phyloP scores from a whole-genome alignment of 345 rosid species.

The Aquilaria sinensis region DNA sequence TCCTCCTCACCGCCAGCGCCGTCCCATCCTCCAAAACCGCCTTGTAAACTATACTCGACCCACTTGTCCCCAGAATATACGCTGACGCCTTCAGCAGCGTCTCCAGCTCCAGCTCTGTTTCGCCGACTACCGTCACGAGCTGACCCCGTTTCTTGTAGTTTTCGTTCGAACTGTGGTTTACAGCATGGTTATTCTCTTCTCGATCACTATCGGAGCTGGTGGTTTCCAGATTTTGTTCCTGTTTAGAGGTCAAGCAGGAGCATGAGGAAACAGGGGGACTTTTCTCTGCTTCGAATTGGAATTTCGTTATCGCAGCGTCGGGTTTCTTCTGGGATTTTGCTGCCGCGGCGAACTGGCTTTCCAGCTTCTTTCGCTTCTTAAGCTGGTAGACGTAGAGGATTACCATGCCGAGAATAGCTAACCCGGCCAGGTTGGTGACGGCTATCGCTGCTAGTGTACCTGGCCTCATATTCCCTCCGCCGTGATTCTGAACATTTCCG shows the following conservation, averaged over 20 bases:
- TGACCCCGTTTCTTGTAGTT: constrained; percentile 32
- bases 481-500: constrained; percentile 13
- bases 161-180: constrained; percentile 10
- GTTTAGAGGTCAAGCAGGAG: constrained; percentile 46
- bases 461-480: constrained; percentile 52
- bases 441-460: constrained; percentile 61
- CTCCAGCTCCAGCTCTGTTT: constrained; percentile 64
- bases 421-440: constrained; percentile 56
- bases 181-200: constrained; percentile 15
- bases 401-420: constrained; percentile 48
- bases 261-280: constrained; percentile 27
- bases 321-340: constrained; percentile 20
- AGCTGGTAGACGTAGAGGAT: constrained; percentile 62
- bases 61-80: constrained; percentile 59
- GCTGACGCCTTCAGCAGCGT: constrained; percentile 81
- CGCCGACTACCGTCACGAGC: constrained; percentile 63
- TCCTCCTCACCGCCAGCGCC: constrained; percentile 76
- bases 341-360: constrained; percentile 10
- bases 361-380: constrained; percentile 37
- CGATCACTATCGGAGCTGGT: constrained; percentile 54
- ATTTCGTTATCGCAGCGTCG: constrained; percentile 20
- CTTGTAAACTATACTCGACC: constrained; percentile 71
- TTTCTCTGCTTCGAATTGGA: constrained; percentile 3
- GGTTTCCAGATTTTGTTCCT: constrained; percentile 32
- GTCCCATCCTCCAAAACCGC: constrained; percentile 70